Base-by-base conservation (phyloP, 1,139 yeast genomes). In the Blastobotrys niveus region DNA sequence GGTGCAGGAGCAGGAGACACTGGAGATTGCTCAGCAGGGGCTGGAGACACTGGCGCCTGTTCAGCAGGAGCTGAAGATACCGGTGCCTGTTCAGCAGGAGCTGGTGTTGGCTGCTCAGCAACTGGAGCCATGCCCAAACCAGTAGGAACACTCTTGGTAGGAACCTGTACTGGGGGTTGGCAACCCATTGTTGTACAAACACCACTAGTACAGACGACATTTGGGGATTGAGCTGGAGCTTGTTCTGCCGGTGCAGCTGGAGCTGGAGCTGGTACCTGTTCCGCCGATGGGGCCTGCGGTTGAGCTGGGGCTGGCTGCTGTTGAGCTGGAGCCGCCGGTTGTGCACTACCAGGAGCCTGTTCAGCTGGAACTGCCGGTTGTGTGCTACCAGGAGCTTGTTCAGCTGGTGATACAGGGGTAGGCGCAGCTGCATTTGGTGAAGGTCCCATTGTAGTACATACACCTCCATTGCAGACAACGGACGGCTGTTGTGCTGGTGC, bases 201-300 rank as follows among this genome's bases (percentile, higher is more conserved):
- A 10, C 27, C 25, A 12, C 5, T 27, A 15, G 14, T 15, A n/a
- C 31, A 27, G 6, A 9, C 5, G 14, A 27, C 15, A 9, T 10
- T 8, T 27, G 14, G 5, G 31, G 31, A 9, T 5, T 5, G 9
- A 9, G 34, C 7, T 9, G 21, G 9, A n/a, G 32, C 32, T 6
- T n/a, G 15, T 9, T 14, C 15, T 3, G 38, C 15, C 9, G 40
- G 33, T 14, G 35, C 10, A 17, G 21, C 34, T 37, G 35, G 40
- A 10, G 21, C 25, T 37, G 14, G 7, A 5, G 32, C 40, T 26
- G 34, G 40, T 6, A 14, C 32, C 35, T 6, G 32, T 6, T 20
- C 4, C 24, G 25, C 26, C 24, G 34, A 31, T 17, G 34, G 17
- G 6, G 17, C n/a, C n/a, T n/a, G n/a, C n/a, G n/a, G n/a, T n/a